Conservation (phyloP, 345 rosid genomes). For the Dimocarpus longan region DNA sequence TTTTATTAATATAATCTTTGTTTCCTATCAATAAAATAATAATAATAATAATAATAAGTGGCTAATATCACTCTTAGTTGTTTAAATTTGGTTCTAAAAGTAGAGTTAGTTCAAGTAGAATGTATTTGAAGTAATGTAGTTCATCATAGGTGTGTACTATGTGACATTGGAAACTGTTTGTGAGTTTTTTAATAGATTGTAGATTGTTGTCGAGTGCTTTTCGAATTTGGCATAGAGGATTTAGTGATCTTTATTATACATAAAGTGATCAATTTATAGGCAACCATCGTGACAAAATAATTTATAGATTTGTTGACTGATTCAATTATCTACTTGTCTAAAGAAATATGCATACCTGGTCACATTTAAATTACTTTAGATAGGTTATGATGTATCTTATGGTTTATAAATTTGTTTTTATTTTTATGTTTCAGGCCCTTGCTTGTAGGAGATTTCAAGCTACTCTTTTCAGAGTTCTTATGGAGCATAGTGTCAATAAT, state of each 20-base stretch:
- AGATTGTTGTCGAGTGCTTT: not conserved
- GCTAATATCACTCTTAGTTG: too few relatives aligned
- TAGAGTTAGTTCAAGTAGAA: not conserved
- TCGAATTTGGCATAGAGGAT: not conserved
- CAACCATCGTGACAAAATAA: not conserved
- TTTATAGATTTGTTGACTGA: not conserved
- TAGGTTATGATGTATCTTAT: not conserved
- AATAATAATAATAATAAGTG: too few relatives aligned
- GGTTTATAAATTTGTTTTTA: not conserved
- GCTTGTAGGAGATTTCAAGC: conserved; percentile 68
- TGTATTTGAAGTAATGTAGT: too few relatives aligned
- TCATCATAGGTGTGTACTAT: not conserved
- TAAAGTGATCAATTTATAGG: not conserved
- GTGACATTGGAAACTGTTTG: not conserved
- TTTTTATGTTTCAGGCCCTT: conserved; percentile 50
- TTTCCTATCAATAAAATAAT: too few relatives aligned
- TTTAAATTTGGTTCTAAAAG: not conserved
- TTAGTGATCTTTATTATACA: not conserved
- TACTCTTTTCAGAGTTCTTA: conserved; percentile 60
- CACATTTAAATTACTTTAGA: not conserved
- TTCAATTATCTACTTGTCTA: not conserved
- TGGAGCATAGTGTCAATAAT: conserved; percentile 45
- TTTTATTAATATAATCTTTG: too few relatives aligned
- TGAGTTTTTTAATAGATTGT: not conserved
- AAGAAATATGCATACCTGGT: not conserved